Evolutionary conservation across 768 basidiomycete genomes (phyloP).

Genomic region (Tricholomella constricta): DNA sequence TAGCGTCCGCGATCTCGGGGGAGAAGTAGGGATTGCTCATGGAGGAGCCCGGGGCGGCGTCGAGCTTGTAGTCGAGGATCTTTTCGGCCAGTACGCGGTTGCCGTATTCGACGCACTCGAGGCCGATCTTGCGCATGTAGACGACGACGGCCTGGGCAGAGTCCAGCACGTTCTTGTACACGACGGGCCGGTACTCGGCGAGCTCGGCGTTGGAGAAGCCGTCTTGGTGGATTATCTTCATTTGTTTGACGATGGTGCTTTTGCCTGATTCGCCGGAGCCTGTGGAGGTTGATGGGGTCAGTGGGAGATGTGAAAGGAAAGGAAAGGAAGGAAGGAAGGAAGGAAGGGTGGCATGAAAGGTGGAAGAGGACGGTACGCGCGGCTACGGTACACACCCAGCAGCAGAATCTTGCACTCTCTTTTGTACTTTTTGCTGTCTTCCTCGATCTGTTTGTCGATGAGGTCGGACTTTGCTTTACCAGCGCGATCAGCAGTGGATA

Average conservation of each 20-base stretch:
- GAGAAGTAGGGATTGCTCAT: slow-evolving; percentile 43
- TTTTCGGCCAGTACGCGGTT: slow-evolving; percentile 66
- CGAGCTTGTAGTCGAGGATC: slow-evolving; percentile 60
- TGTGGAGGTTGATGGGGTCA: slow-evolving; percentile 58
- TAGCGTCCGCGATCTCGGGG: slow-evolving; percentile 68
- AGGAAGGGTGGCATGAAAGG: background rate
- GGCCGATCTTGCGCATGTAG: slow-evolving; percentile 76
- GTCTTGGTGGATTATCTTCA: slow-evolving; percentile 91
- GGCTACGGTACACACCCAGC: no score
- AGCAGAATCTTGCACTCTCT: no score
- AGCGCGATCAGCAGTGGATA: slow-evolving; percentile 53
- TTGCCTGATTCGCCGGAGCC: slow-evolving; percentile 97
- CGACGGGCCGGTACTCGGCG: slow-evolving; percentile 65
- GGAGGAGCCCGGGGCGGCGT: slow-evolving; percentile 30
- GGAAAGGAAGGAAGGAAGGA: background rate
- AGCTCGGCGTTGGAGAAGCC: slow-evolving; percentile 77
- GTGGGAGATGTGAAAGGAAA: background rate
- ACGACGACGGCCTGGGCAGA: slow-evolving; percentile 78
- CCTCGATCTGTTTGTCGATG: slow-evolving; percentile 85
- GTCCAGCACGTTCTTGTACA: slow-evolving; percentile 79
- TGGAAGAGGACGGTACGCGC: slow-evolving; percentile 38
- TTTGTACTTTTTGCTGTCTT: no score
- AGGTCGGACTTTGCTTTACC: slow-evolving; percentile 65
- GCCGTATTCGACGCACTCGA: slow-evolving; percentile 61
- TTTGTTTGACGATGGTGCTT: slow-evolving; percentile 92